A percentile compares a stretch with the other conserved stretches of the same genome.
Evolutionary conservation across 2,329 filamentous ascomycete species (phyloP).

Genomic region (Penicillium frequentans): DNA sequence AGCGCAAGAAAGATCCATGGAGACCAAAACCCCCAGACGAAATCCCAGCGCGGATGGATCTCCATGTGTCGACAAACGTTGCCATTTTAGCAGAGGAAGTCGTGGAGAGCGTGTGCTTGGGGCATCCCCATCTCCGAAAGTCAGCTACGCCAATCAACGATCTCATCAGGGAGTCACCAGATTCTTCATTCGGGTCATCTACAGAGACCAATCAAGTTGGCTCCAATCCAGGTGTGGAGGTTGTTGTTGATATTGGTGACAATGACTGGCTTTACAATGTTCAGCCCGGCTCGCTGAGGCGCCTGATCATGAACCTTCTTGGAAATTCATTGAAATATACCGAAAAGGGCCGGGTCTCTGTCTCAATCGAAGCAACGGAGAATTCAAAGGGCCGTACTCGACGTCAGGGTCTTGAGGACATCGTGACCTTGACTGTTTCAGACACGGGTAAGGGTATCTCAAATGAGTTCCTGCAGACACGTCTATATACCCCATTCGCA

Average conservation of each 20-base stretch:
- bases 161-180: constrained; percentile 11
- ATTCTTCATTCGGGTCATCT: not conserved
- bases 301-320: constrained; percentile 63
- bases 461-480: constrained; percentile 17
- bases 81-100: constrained; percentile 54
- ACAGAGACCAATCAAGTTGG: not conserved
- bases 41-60: constrained; percentile 34
- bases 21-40: constrained; percentile 30
- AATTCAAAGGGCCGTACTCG: constrained; percentile 30
- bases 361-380: constrained; percentile 38
- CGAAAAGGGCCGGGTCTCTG: constrained; percentile 50
- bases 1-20: constrained; percentile 27
- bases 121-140: constrained; percentile 43
- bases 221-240: constrained; percentile 37
- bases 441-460: constrained; percentile 33
- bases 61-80: constrained; percentile 41
- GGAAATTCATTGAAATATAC: constrained; percentile 66
- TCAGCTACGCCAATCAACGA: constrained; percentile 23
- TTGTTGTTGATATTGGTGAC: constrained; percentile 55
- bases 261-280: constrained; percentile 55
- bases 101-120: constrained; percentile 55
- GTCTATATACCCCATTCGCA: constrained; percentile 18
- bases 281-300: constrained; percentile 54
- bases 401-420: constrained; percentile 8
- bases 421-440: constrained; percentile 24